These are phyloP conservation scores for Bacidia gigantensis DNA, from an alignment of 495 filamentous ascomycete genomes.

Conservation along the genomic window DNA sequence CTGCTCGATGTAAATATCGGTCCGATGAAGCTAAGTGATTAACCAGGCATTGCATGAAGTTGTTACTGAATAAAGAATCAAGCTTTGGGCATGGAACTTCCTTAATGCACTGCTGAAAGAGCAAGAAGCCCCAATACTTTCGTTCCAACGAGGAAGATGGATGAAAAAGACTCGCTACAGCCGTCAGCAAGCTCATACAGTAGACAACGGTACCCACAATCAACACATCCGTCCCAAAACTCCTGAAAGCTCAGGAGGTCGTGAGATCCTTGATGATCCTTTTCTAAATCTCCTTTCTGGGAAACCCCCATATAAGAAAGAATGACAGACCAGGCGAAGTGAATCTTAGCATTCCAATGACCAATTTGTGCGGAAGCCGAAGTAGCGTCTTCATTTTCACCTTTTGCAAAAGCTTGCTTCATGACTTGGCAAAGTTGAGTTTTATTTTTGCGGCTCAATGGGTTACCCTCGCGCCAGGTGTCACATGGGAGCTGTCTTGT, in stretches of 20 bases:
- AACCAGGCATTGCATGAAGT: slow-evolving; percentile 67
- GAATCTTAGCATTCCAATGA: slow-evolving; percentile 63
- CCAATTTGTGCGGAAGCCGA: slow-evolving; percentile 37
- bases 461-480: slow-evolving; percentile 62
- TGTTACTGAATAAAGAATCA: slow-evolving; percentile 56
- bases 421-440: slow-evolving; percentile 54
- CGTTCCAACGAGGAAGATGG: slow-evolving; percentile 67
- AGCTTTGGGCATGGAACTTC: slow-evolving; percentile 33
- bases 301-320: slow-evolving; percentile 32
- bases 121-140: slow-evolving; percentile 80
- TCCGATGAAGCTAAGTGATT: slow-evolving; percentile 79
- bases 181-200: slow-evolving; percentile 3
- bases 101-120: slow-evolving; percentile 61
- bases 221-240: slow-evolving; percentile 84
- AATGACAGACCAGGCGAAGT: slow-evolving; percentile 80
- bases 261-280: slow-evolving; percentile 21
- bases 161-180: slow-evolving; percentile 64
- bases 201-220: slow-evolving; percentile 44
- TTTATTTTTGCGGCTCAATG: slow-evolving; percentile 50
- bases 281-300: slow-evolving; percentile 16
- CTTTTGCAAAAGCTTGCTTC: slow-evolving; percentile 53
- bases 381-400: slow-evolving; percentile 31
- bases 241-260: slow-evolving; percentile 43
- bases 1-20: slow-evolving; percentile 70
- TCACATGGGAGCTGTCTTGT: slow-evolving; percentile 47